A percentile compares a stretch with the other conserved stretches of the same genome.
These are phyloP conservation scores for Tetrapyrgos nigripes DNA, from an alignment of 1,284 basidiomycete species.

Conservation along the genomic window DNA sequence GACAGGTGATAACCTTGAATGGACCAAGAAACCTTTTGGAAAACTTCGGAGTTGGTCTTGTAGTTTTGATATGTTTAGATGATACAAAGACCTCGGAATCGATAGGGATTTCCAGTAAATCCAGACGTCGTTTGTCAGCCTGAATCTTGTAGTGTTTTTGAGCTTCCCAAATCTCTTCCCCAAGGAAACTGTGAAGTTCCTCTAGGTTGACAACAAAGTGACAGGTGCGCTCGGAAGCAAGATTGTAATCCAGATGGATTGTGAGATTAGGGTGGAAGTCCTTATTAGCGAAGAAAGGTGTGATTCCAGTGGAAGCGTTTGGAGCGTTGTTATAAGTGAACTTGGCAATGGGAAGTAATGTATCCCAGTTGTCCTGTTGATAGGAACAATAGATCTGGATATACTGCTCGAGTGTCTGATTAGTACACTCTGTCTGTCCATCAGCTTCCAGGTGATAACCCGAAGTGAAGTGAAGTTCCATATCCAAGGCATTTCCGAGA, in stretches of 20 bases:
- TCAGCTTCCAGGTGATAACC: too few relatives aligned
- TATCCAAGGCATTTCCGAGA: too few relatives aligned
- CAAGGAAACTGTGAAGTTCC: not conserved
- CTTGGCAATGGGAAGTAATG: slow-evolving; percentile 40
- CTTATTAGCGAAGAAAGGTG: slow-evolving; percentile 8
- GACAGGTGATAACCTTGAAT: too few relatives aligned
- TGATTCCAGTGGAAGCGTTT: not conserved
- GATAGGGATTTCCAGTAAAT: not conserved
- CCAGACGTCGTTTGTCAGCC: not conserved
- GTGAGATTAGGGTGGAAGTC: slow-evolving; percentile 10
- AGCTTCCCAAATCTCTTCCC: not conserved
- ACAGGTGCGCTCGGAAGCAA: not conserved
- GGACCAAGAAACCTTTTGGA: too few relatives aligned
- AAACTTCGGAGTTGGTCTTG: too few relatives aligned
- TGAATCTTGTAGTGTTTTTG: slow-evolving; percentile 1
- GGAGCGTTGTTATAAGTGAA: slow-evolving; percentile 46
- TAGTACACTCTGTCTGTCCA: too few relatives aligned
- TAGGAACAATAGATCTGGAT: too few relatives aligned
- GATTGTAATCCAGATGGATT: not conserved
- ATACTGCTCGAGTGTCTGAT: too few relatives aligned
- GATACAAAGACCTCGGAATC: not conserved
- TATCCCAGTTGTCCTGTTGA: too few relatives aligned
- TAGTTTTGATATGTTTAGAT: not conserved
- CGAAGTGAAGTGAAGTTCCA: too few relatives aligned
- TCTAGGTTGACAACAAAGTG: not conserved